A percentile compares a stretch with the other conserved stretches of the same genome.
Evolutionary conservation across 2,329 filamentous ascomycete species (phyloP).

Genomic region (Harringtonia lauricola): DNA sequence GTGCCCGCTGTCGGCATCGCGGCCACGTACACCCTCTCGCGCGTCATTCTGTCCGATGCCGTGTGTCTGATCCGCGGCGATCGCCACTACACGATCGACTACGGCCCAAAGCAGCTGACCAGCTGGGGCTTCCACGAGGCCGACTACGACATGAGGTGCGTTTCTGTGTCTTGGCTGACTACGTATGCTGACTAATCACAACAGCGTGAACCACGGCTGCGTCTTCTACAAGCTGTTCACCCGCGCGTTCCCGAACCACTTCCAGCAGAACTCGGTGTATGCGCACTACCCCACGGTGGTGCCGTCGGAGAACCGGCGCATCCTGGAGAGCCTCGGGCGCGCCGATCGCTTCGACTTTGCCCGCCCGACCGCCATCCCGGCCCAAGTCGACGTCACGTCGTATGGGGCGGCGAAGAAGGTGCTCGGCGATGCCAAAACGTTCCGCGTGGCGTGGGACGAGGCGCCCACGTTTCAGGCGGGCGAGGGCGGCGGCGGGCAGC

Average conservation of each 20-base stretch:
- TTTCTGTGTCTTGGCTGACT: not conserved
- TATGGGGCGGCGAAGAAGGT: slow-evolving; percentile 51
- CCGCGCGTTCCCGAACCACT: slow-evolving; percentile 70
- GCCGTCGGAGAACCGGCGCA: slow-evolving; percentile 60
- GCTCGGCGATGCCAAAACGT: slow-evolving; percentile 48
- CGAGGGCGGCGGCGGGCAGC: slow-evolving; percentile 37
- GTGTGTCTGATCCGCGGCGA: slow-evolving; percentile 71
- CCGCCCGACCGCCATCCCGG: slow-evolving; percentile 40
- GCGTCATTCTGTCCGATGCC: slow-evolving; percentile 67
- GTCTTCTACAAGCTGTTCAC: slow-evolving; percentile 78
- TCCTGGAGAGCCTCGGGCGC: slow-evolving; percentile 56
- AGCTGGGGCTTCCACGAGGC: slow-evolving; percentile 77
- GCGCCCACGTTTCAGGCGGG: slow-evolving; percentile 53
- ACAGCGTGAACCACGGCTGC: slow-evolving; percentile 61
- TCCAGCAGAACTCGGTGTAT: slow-evolving; percentile 67
- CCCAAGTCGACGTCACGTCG: slow-evolving; percentile 45
- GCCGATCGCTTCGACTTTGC: slow-evolving; percentile 60
- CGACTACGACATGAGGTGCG: slow-evolving; percentile 51
- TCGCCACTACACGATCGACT: slow-evolving; percentile 70
- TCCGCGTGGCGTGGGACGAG: slow-evolving; percentile 54
- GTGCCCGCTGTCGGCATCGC: slow-evolving; percentile 63
- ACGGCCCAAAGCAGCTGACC: slow-evolving; percentile 61
- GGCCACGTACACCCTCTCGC: slow-evolving; percentile 65
- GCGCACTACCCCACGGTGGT: slow-evolving; percentile 67
- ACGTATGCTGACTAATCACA: not conserved